Evolutionary conservation across 352 stramenopile genomes (phyloP).

Genomic region (Thraustochytrium striatum): DNA sequence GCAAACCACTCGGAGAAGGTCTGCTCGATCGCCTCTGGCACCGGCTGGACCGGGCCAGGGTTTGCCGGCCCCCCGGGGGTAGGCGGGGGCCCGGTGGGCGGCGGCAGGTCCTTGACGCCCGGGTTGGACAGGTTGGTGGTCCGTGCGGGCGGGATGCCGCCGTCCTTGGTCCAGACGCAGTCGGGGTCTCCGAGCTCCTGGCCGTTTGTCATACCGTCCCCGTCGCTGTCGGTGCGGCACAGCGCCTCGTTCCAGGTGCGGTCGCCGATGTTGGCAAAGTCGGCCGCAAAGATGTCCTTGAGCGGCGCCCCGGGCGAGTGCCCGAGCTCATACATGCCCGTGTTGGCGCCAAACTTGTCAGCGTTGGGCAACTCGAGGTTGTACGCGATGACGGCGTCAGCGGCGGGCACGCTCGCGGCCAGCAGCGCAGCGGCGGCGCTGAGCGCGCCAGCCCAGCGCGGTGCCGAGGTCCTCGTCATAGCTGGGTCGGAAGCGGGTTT

Average conservation of each 20-base stretch:
- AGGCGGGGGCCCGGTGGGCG: too few species aligned
- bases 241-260: conserved; percentile 40
- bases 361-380: too few species aligned
- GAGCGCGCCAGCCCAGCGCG: too few species aligned
- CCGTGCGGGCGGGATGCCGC: background rate
- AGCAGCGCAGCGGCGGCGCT: too few species aligned
- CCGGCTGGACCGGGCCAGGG: too few species aligned
- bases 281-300: background rate
- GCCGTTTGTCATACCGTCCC: conserved; percentile 76
- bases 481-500: too few species aligned
- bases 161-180: conserved; percentile 64
- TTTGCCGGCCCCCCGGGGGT: too few species aligned
- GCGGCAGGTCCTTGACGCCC: too few species aligned
- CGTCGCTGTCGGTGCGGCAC: conserved; percentile 67
- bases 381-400: too few species aligned
- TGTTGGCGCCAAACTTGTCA: background rate
- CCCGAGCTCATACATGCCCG: background rate
- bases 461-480: too few species aligned
- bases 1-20: background rate
- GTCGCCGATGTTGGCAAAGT: background rate
- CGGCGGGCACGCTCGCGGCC: too few species aligned
- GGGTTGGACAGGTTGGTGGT: conserved; percentile 16
- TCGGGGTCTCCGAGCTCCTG: conserved; percentile 78
- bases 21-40: too few species aligned
- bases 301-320: background rate